Base-by-base conservation (phyloP, 164 flowering plant species). In the Nymphaea thermarum region DNA sequence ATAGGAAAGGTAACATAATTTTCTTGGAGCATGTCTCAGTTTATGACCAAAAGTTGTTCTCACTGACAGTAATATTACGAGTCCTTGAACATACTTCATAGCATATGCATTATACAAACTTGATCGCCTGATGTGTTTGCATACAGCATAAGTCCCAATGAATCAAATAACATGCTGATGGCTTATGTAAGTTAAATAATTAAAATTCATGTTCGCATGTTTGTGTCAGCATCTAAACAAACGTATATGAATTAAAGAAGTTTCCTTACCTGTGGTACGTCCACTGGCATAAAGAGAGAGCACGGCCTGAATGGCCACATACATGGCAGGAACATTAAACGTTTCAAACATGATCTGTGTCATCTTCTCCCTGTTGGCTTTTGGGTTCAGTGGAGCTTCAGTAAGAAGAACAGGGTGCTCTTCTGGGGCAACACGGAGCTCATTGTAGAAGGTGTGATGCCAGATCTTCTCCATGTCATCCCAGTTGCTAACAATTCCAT, bases 391-490 rank as follows among this genome's bases (percentile, higher is more conserved):
- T 75, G 92, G 92, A 25, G 92, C 92, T 73, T 87, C 92, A 64
- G 92, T 87, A 4, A 87, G 82, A 16, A 87, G 84, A 53, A 87
- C 87, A 2, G 92, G 92, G 73, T 87, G 92, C 78, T 87, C 92
- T 71, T 87, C 92, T 0, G 89, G 91, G n/a, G 91, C 91, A 43
- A 86, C 91, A 65, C 90, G 90, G 65, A 86, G 87, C 79, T 86
- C 90, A 67, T 86, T 86, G 75, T 86, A 86, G 75, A 84, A 86
- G 15, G 90, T 86, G 69, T 86, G 90, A 77, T 86, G 91, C 88
- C 91, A 86, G 18, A 87, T 87, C 83, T 87, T 87, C 76, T 87
- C 93, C 93, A 87, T 87, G 70, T 87, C 93, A 73, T 87, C 93
- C 93, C 93, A 87, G 70, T 87, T 87, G 82, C 78, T 87, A 53